phyloP scores from a whole-genome alignment of 495 filamentous ascomycete genomes.

The Aspergillus sclerotioniger region DNA sequence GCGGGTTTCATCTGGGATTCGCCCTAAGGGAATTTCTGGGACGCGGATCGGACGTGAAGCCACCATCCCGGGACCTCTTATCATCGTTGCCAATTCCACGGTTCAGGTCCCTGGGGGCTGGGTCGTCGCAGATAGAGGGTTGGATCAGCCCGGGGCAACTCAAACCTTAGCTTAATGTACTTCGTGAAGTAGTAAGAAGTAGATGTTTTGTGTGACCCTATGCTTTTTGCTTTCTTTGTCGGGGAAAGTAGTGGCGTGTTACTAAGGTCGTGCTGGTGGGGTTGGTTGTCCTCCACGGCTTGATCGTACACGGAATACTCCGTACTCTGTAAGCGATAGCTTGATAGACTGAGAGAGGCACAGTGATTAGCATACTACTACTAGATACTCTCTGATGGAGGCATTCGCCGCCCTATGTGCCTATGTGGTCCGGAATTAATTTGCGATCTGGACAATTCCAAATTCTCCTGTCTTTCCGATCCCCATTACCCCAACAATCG shows the following conservation, averaged over 20 bases:
- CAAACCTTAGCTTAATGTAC: neutral
- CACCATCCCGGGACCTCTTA: slow-evolving; percentile 3
- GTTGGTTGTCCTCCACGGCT: no score
- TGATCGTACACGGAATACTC: no score
- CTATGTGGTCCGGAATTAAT: no score
- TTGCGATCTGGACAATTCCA: neutral
- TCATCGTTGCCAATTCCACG: neutral
- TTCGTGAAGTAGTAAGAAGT: neutral
- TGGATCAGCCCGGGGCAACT: neutral
- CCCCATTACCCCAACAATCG: neutral
- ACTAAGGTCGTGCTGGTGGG: neutral
- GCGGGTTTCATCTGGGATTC: neutral
- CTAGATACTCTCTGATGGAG: no score
- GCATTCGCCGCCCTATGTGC: no score
- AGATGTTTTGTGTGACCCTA: no score
- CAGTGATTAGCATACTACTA: no score
- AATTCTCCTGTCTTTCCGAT: neutral
- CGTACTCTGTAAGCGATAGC: no score
- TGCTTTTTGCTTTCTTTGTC: neutral
- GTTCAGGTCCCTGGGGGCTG: neutral
- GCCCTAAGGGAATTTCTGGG: neutral
- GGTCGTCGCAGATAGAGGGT: neutral
- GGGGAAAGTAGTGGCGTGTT: neutral
- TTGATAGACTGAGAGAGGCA: neutral
- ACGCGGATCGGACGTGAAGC: neutral